A percentile compares a stretch with the other conserved stretches of the same genome.
Evolutionary conservation across 257 asterid genomes (phyloP).

Genomic region (Fraxinus quadrangulata): DNA sequence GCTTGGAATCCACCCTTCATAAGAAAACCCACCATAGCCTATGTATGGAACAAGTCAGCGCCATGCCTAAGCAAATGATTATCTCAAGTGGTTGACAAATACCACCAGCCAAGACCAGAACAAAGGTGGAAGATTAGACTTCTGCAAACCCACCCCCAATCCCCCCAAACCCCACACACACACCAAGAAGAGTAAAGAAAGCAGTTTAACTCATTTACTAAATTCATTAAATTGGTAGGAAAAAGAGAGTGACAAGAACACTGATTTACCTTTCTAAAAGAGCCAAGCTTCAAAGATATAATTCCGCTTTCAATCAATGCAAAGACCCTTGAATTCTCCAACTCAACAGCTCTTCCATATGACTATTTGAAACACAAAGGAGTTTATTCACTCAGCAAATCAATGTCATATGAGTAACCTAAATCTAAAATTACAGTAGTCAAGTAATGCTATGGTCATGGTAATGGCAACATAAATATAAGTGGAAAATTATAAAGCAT

Average conservation of each 20-base stretch:
- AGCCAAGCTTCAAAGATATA: constrained; percentile 80
- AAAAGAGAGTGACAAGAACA: constrained; percentile 11
- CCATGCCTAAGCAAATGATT: too few species aligned
- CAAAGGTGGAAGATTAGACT: too few species aligned
- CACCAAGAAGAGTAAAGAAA: constrained; percentile 8
- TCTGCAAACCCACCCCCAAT: too few species aligned
- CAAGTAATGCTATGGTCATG: neutral
- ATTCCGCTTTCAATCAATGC: constrained; percentile 93
- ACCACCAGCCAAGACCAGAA: too few species aligned
- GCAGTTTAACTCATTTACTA: neutral
- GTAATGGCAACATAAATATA: neutral
- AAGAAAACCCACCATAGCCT: too few species aligned
- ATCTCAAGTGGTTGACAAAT: too few species aligned
- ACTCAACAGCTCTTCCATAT: constrained; percentile 87
- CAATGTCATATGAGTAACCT: constrained; percentile 15
- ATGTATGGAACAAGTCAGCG: too few species aligned
- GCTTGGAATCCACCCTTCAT: too few species aligned
- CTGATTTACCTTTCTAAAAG: constrained; percentile 64
- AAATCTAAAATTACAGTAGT: constrained; percentile 18
- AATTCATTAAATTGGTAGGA: neutral
- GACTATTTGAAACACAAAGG: constrained; percentile 56
- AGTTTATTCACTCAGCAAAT: constrained; percentile 24
- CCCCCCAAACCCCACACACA: neutral
- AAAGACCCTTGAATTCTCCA: constrained; percentile 80
- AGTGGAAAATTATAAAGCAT: neutral